Conservation (phyloP, 768 basidiomycete genomes). For the Rhodotorula paludigena region DNA sequence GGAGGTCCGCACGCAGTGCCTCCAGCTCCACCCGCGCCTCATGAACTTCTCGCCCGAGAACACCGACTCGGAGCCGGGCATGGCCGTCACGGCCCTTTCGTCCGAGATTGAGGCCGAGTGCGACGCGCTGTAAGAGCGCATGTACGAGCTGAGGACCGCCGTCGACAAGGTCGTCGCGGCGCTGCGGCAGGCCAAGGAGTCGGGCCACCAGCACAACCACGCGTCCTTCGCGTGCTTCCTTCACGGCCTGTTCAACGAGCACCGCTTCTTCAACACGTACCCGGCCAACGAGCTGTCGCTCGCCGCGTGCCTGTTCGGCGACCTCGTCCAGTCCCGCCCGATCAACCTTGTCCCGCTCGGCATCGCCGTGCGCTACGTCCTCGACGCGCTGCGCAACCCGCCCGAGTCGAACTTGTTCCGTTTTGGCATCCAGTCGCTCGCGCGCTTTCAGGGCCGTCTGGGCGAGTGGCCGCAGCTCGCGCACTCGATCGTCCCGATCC, state of each 20-base stretch:
- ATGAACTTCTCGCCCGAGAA: conserved; percentile 75
- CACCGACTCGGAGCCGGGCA: conserved; percentile 82
- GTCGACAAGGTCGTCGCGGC: conserved; percentile 90
- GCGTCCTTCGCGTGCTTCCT: conserved; percentile 99
- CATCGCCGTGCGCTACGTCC: conserved; percentile 92
- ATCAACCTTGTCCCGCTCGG: conserved; percentile 90
- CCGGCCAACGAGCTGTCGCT: conserved; percentile 88
- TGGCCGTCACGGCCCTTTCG: conserved; percentile 78
- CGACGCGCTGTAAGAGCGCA: conserved; percentile 90
- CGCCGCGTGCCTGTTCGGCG: conserved; percentile 94
- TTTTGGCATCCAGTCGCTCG: conserved; percentile 86
- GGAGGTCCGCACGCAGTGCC: conserved; percentile 83
- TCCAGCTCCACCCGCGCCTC: conserved; percentile 91
- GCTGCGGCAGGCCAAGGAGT: conserved; percentile 78
- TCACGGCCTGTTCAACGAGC: conserved; percentile 98
- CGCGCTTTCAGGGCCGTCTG: conserved; percentile 78
- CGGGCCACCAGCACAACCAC: conserved; percentile 75
- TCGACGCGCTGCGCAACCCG: conserved; percentile 85
- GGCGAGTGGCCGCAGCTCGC: conserved; percentile 90
- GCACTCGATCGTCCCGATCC: conserved; percentile 77
- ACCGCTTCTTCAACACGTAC: conserved; percentile 97
- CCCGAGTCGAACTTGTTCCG: conserved; percentile 90
- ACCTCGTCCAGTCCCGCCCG: conserved; percentile 85
- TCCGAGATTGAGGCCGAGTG: conserved; percentile 87
- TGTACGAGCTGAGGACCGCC: conserved; percentile 91